Conservation (phyloP, 2,329 filamentous ascomycete species). For the Diaporthe sp. region DNA sequence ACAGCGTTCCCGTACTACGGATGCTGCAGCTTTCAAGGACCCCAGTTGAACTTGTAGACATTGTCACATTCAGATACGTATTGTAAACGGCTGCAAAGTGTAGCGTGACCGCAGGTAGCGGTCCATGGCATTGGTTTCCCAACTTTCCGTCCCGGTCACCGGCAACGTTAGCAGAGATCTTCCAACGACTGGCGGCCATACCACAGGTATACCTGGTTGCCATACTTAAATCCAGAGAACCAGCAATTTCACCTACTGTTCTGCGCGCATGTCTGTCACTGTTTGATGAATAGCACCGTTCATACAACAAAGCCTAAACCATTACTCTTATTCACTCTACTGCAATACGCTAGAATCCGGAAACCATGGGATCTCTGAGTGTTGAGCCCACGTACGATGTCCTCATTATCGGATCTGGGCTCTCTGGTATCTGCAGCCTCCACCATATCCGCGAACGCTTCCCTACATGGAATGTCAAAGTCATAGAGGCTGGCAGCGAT, state of each 20-base stretch:
- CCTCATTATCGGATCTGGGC: conserved; percentile 51
- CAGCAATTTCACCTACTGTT: neutral
- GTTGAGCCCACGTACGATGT: conserved; percentile 15
- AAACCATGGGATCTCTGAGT: conserved; percentile 9
- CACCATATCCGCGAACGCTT: neutral
- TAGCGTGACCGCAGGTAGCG: neutral
- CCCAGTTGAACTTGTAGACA: neutral
- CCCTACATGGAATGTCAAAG: neutral
- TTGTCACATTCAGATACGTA: no score
- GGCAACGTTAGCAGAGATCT: neutral
- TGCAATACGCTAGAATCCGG: no score
- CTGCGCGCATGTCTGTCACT: neutral
- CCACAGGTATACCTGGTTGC: neutral
- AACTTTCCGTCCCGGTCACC: neutral
- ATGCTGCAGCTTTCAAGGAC: neutral
- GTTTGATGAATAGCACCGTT: neutral
- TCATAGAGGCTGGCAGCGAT: conserved; percentile 22
- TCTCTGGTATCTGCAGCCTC: conserved; percentile 49
- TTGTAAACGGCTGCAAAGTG: neutral
- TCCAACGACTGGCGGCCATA: neutral
- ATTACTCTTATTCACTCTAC: neutral
- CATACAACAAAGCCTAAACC: no score
- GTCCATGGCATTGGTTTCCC: neutral
- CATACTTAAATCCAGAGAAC: neutral
- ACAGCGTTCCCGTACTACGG: neutral